A percentile compares a stretch with the other conserved stretches of the same genome.
Evolutionary conservation across 495 filamentous ascomycete genomes (phyloP).

Genomic region (Penicillium robsamsonii): DNA sequence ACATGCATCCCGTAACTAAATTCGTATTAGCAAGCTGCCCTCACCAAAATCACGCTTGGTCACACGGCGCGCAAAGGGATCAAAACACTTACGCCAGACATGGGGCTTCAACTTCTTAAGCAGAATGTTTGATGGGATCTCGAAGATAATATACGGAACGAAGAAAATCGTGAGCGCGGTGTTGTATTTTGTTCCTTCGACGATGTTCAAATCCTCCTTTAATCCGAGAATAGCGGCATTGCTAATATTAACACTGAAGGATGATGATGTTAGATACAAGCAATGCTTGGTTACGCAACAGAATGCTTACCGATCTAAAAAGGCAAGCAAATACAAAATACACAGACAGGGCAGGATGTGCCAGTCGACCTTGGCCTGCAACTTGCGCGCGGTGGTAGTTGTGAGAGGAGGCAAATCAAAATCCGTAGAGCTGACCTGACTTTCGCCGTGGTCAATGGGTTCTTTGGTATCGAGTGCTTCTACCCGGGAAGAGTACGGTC

Average conservation of each 20-base stretch:
- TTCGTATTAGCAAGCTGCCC: not conserved
- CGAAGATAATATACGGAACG: slow-evolving; percentile 82
- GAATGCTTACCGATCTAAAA: slow-evolving; percentile 68
- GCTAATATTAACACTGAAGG: slow-evolving; percentile 59
- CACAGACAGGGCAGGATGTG: slow-evolving; percentile 79
- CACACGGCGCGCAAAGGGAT: not conserved
- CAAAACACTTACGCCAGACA: slow-evolving; percentile 60
- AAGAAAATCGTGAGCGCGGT: slow-evolving; percentile 86
- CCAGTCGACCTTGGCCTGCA: slow-evolving; percentile 76
- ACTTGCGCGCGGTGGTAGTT: slow-evolving; percentile 63
- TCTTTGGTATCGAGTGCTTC: slow-evolving; percentile 15
- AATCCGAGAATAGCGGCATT: slow-evolving; percentile 65
- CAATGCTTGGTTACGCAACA: not conserved
- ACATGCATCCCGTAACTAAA: slow-evolving; percentile 70
- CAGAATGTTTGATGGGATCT: slow-evolving; percentile 85
- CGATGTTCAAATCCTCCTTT: slow-evolving; percentile 60
- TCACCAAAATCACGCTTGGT: slow-evolving; percentile 1
- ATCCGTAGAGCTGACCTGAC: slow-evolving; percentile 25
- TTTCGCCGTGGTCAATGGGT: slow-evolving; percentile 28
- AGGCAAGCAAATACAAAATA: slow-evolving; percentile 81
- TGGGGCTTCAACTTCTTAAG: slow-evolving; percentile 78
- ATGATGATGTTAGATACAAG: slow-evolving; percentile 13
- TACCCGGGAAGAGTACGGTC: slow-evolving; percentile 11
- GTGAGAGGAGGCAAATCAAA: slow-evolving; percentile 35
- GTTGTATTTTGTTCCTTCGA: slow-evolving; percentile 62